A percentile compares a stretch with the other conserved stretches of the same genome.
These are phyloP conservation scores for Triticum urartu DNA, from an alignment of 176 grass and related monocot species.

Conservation along the genomic window DNA sequence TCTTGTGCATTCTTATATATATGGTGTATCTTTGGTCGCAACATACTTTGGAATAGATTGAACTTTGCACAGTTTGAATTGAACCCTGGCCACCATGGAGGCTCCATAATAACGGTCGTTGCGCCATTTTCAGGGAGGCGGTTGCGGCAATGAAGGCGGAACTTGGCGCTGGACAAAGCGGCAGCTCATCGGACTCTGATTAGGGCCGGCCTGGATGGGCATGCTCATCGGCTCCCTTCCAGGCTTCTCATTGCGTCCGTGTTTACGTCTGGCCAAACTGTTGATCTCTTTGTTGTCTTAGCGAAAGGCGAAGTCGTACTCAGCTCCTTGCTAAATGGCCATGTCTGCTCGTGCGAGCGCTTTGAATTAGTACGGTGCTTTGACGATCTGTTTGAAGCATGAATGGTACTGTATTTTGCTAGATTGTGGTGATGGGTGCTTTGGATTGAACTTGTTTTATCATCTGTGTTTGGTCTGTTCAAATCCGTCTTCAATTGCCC, in stretches of 20 bases:
- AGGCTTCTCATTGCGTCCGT: background rate
- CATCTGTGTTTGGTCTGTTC: too few relatives aligned
- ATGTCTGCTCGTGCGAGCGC: too few relatives aligned
- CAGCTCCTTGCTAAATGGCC: background rate
- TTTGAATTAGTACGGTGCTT: too few relatives aligned
- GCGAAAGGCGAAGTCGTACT: background rate
- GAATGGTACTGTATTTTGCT: too few relatives aligned
- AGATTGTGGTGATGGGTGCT: too few relatives aligned
- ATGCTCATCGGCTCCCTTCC: background rate
- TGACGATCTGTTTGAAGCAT: too few relatives aligned
- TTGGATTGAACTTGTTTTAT: too few relatives aligned
- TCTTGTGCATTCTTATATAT: background rate
- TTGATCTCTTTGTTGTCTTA: background rate
- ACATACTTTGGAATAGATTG: background rate
- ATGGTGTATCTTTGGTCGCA: background rate
- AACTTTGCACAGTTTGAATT: background rate
- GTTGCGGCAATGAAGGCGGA: slow-evolving; percentile 21
- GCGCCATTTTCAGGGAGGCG: slow-evolving; percentile 22
- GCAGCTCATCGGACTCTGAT: background rate
- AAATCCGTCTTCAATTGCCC: too few relatives aligned
- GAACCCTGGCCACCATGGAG: background rate
- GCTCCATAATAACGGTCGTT: background rate
- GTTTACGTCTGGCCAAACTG: background rate
- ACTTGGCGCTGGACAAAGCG: background rate
- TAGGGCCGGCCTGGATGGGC: background rate